These are phyloP conservation scores for Colletotrichum cuscutae DNA, from an alignment of 2,329 filamentous ascomycete genomes.

Conservation along the genomic window DNA sequence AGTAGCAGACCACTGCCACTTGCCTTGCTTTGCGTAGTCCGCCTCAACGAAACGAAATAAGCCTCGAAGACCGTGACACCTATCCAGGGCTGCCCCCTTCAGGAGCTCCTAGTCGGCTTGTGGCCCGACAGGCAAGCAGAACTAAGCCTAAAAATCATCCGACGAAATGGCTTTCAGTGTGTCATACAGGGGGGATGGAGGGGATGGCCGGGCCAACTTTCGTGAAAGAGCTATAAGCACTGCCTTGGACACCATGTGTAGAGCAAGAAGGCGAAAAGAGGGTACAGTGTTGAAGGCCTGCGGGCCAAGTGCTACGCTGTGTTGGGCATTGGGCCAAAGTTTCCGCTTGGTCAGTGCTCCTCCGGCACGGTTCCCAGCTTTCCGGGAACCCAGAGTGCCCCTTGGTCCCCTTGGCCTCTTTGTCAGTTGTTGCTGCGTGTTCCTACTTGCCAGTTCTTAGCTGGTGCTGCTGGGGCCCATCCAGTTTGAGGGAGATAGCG, in stretches of 20 bases:
- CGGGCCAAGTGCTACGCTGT: not conserved
- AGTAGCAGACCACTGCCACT: slow-evolving; percentile 25
- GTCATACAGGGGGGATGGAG: not conserved
- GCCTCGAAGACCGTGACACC: slow-evolving; percentile 34
- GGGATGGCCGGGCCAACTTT: not conserved
- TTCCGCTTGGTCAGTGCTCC: slow-evolving; percentile 29
- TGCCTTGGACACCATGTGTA: not conserved
- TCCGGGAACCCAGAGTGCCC: slow-evolving; percentile 25
- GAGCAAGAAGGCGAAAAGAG: not conserved
- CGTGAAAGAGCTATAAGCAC: not conserved
- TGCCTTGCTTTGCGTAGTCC: slow-evolving; percentile 32
- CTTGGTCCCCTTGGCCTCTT: not conserved
- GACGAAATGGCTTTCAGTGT: slow-evolving; percentile 16
- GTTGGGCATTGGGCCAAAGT: slow-evolving; percentile 15
- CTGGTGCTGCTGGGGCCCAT: not conserved
- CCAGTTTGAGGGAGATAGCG: slow-evolving; percentile 15
- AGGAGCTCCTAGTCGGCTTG: slow-evolving; percentile 21
- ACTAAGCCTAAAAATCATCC: slow-evolving; percentile 29
- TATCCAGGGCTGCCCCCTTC: slow-evolving; percentile 29
- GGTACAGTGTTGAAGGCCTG: slow-evolving; percentile 1
- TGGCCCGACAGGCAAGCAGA: slow-evolving; percentile 16
- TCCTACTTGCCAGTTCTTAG: slow-evolving; percentile 1
- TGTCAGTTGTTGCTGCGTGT: not conserved
- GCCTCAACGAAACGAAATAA: slow-evolving; percentile 36
- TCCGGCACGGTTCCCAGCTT: slow-evolving; percentile 29